Evolutionary conservation across 2,329 filamentous ascomycete genomes (phyloP).

Genomic region (Amesomyces nigricolor): DNA sequence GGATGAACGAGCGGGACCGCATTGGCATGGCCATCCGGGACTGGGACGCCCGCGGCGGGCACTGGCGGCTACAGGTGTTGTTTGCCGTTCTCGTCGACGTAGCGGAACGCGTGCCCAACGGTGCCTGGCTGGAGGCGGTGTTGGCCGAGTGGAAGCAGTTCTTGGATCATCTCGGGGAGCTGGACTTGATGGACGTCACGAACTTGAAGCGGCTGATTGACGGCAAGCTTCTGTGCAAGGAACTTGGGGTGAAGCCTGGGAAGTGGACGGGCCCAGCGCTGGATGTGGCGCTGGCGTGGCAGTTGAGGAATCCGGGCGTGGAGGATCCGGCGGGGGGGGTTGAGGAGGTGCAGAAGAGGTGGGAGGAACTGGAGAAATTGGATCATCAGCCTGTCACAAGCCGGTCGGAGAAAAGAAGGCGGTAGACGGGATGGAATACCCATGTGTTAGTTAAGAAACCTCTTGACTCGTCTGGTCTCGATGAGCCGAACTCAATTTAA

Average conservation of each 20-base stretch:
- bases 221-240: conserved; percentile 65
- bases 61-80: conserved; percentile 67
- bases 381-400: too few species aligned
- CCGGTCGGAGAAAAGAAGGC: background rate
- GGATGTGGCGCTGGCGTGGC: conserved; percentile 79
- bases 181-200: conserved; percentile 54
- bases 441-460: background rate
- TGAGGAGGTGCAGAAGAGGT: conserved; percentile 50
- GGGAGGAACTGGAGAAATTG: conserved; percentile 45
- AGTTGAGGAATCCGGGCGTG: conserved; percentile 68
- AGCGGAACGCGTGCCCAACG: conserved; percentile 33
- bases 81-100: conserved; percentile 63
- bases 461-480: too few species aligned
- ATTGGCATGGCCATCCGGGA: conserved; percentile 69
- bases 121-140: conserved; percentile 40
- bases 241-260: conserved; percentile 64
- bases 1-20: conserved; percentile 51
- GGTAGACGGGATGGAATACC: background rate
- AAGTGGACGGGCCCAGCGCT: conserved; percentile 80
- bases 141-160: conserved; percentile 49
- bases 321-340: conserved; percentile 55
- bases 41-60: conserved; percentile 58
- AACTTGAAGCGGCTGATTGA: conserved; percentile 62
- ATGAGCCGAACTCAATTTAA: too few species aligned
- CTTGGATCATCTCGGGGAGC: conserved; percentile 47